Evolutionary conservation across 495 filamentous ascomycete species (phyloP), one percentile per base, ranked within the genome.

Genomic region (Penicillium herquei): DNA sequence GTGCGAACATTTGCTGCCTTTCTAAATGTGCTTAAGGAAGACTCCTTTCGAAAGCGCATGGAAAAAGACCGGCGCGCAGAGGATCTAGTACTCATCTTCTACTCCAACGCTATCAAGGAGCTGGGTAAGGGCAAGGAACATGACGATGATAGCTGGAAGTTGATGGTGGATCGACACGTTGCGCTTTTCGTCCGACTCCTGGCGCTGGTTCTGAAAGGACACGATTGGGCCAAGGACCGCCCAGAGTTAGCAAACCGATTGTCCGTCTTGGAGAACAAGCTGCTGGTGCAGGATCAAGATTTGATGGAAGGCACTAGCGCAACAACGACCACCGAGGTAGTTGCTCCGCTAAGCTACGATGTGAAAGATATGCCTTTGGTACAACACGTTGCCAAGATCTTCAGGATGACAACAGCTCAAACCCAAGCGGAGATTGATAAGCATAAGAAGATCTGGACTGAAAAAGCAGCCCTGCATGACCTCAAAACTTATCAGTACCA

Each of bases 351-450:
- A 44, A 94, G 85, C 68, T 91, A 96, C 65, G 87, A 96, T 69
- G 86, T 97, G 48, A 96, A 92, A 74, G 95, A 99, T 65, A 99
- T 99, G 95, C 86, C 85, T 17, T 81, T 97, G 70, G 95, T 96
- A 30, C 87, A 92, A 67, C 80, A 85, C 46, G 93, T 98, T 21
- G 84, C 86, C 41, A 86, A 80, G 52, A 88, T 96, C 51, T 99
- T 97, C 68, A 87, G 86, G 40, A 79, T 91, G 49, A 82, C 84
- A 39, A 83, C 86, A 41, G 79, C 83, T 3, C 85, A 91, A 46
- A 87, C 89, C 18, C 95, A 98, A 70, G 78, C 78, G 18, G 92
- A 96, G 61, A 89, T 99, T 61, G 87, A 95, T 71, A 82, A 81
- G 14, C 81, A 96, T 68, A 88, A 87, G 61, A 73, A 83, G 6